Evolutionary conservation across 2,329 filamentous ascomycete species (phyloP).

Genomic region (Dactylellina sp.): DNA sequence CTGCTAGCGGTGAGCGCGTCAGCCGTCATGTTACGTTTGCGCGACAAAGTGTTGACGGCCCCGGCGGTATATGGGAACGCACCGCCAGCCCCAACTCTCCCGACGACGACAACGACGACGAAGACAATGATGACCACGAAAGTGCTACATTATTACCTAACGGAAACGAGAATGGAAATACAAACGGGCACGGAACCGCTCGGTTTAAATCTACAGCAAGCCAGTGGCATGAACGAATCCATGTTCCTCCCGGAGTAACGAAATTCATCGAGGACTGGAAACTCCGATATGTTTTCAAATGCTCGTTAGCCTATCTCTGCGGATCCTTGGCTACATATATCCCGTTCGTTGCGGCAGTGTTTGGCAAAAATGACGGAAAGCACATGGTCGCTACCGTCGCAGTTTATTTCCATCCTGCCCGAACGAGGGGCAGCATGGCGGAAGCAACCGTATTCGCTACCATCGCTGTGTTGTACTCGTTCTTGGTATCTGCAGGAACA

Average conservation of each 20-base stretch:
- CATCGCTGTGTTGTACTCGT: slow-evolving; percentile 73
- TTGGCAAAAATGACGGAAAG: slow-evolving; percentile 75
- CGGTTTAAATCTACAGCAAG: neutral
- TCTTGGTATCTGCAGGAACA: slow-evolving; percentile 71
- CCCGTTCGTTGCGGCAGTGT: slow-evolving; percentile 69
- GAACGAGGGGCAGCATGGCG: slow-evolving; percentile 75
- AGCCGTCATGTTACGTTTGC: slow-evolving; percentile 71
- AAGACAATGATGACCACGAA: slow-evolving; percentile 32
- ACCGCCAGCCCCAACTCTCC: slow-evolving; percentile 56
- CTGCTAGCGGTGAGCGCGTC: slow-evolving; percentile 72
- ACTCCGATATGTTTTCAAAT: slow-evolving; percentile 71
- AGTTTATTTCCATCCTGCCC: slow-evolving; percentile 75
- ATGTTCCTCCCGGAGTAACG: slow-evolving; percentile 64
- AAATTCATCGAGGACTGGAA: slow-evolving; percentile 66
- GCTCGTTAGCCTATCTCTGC: slow-evolving; percentile 74
- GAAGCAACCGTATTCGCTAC: slow-evolving; percentile 73
- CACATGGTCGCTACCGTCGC: slow-evolving; percentile 75
- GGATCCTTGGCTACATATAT: slow-evolving; percentile 73
- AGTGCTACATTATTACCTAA: slow-evolving; percentile 27
- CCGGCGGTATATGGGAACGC: slow-evolving; percentile 59
- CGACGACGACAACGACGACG: slow-evolving; percentile 22
- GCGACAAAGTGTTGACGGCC: slow-evolving; percentile 62
- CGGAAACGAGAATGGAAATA: slow-evolving; percentile 7
- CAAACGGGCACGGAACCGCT: slow-evolving; percentile 8
- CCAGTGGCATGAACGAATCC: slow-evolving; percentile 58